phyloP scores from a whole-genome alignment of 495 filamentous ascomycete genomes.

The Penicillium atrosanguineum region DNA sequence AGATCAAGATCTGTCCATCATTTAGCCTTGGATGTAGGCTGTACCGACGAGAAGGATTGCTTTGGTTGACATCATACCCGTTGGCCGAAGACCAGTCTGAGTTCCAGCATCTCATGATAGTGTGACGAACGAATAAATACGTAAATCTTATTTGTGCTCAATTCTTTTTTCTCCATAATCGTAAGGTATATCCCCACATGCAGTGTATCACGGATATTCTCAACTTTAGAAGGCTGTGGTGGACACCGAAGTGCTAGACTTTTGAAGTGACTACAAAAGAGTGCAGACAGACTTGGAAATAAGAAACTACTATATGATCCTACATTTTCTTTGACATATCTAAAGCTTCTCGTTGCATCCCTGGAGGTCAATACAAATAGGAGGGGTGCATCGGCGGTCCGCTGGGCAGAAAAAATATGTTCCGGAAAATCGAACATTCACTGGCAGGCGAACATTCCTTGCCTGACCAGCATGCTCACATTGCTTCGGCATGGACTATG shows the following conservation, averaged over 20 bases:
- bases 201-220: no score
- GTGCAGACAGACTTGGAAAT: no score
- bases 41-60: slow-evolving; percentile 36
- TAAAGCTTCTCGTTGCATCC: background rate
- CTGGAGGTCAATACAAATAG: background rate
- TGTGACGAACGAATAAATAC: slow-evolving; percentile 46
- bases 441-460: slow-evolving; percentile 3
- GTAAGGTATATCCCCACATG: no score
- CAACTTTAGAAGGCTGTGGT: no score
- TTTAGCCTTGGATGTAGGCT: slow-evolving; percentile 42
- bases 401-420: slow-evolving; percentile 11
- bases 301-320: no score
- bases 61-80: slow-evolving; percentile 42
- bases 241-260: no score
- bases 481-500: slow-evolving; percentile 51
- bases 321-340: no score
- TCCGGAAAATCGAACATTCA: slow-evolving; percentile 1
- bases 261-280: no score
- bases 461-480: slow-evolving; percentile 37
- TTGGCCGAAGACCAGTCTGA: slow-evolving; percentile 38
- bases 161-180: background rate
- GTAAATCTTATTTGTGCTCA: slow-evolving; percentile 12
- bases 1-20: slow-evolving; percentile 25
- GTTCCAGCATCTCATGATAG: slow-evolving; percentile 46
- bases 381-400: slow-evolving; percentile 5